phyloP scores from a whole-genome alignment of 345 rosid species.

The Populus deltoides region DNA sequence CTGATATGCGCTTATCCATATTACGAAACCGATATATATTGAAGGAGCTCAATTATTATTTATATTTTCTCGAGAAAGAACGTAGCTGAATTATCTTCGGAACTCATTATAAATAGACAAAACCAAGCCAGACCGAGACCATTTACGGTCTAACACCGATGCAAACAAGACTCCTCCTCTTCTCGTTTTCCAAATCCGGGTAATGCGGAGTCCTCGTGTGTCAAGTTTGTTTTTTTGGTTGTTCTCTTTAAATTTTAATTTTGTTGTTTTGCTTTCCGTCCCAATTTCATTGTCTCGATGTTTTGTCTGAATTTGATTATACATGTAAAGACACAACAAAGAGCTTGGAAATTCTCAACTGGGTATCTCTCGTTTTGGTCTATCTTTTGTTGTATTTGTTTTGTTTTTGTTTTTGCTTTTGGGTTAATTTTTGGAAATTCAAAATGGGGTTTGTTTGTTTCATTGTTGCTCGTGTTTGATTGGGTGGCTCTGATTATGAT shows the following conservation, averaged over 20 bases:
- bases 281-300: background rate
- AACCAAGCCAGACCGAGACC: background rate
- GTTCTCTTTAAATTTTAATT: background rate
- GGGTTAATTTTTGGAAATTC: conserved; percentile 14
- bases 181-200: conserved; percentile 26
- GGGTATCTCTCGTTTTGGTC: conserved; percentile 22
- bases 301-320: background rate
- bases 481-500: conserved; percentile 15
- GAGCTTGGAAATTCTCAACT: conserved; percentile 24
- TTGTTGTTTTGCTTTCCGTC: background rate
- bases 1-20: background rate
- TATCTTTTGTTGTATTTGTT: background rate
- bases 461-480: conserved; percentile 15
- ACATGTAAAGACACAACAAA: background rate
- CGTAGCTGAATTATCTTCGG: background rate
- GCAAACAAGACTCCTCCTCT: conserved; percentile 16
- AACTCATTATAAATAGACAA: background rate
- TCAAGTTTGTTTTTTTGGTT: background rate
- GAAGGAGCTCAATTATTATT: background rate
- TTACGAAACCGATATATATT: background rate
- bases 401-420: background rate
- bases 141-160: conserved; percentile 10
- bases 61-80: background rate
- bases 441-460: conserved; percentile 5
- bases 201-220: conserved; percentile 24